Conservation (phyloP, 805 yeast genomes). For the Kodamaea sagamina region DNA sequence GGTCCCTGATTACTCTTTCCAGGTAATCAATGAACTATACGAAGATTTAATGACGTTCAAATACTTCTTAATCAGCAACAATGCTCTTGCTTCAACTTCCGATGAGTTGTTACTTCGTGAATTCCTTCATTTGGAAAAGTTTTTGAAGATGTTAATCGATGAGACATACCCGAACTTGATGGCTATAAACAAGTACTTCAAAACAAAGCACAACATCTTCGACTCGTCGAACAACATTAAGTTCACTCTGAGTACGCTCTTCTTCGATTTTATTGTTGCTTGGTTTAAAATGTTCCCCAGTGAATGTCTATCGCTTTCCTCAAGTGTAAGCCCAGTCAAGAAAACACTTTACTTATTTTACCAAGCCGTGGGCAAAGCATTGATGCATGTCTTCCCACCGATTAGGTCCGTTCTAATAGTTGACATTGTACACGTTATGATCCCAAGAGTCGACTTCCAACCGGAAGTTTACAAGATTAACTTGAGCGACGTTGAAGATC, state of each 20-base stretch:
- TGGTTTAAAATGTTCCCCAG: conserved; percentile 41
- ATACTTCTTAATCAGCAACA: conserved; percentile 19
- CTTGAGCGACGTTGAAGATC: conserved; percentile 11
- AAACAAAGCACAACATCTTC: conserved; percentile 15
- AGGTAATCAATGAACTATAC: conserved; percentile 28
- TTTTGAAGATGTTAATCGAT: conserved; percentile 29
- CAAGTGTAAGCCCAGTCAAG: conserved; percentile 29
- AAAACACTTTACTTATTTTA: conserved; percentile 37
- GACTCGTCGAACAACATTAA: conserved; percentile 22
- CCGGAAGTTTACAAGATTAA: conserved; percentile 19
- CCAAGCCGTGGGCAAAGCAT: conserved; percentile 36
- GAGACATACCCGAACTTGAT: conserved; percentile 28
- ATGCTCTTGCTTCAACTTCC: conserved; percentile 10
- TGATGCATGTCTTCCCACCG: conserved; percentile 36
- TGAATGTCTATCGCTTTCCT: conserved; percentile 31
- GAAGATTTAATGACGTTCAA: conserved; percentile 30
- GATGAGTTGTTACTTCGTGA: conserved; percentile 14
- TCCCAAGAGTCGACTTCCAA: conserved; percentile 34
- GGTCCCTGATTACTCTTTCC: conserved; percentile 39
- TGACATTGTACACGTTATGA: conserved; percentile 36
- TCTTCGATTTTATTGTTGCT: conserved; percentile 35
- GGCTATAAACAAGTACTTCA: conserved; percentile 29
- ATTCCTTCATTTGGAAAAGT: conserved; percentile 31
- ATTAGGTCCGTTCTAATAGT: conserved; percentile 35
- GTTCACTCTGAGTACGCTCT: conserved; percentile 30